Percentiles rank a stretch among this genome's conserved stretches.
Evolutionary conservation across 805 yeast species (phyloP).

Genomic region (Blastobotrys robertii): DNA sequence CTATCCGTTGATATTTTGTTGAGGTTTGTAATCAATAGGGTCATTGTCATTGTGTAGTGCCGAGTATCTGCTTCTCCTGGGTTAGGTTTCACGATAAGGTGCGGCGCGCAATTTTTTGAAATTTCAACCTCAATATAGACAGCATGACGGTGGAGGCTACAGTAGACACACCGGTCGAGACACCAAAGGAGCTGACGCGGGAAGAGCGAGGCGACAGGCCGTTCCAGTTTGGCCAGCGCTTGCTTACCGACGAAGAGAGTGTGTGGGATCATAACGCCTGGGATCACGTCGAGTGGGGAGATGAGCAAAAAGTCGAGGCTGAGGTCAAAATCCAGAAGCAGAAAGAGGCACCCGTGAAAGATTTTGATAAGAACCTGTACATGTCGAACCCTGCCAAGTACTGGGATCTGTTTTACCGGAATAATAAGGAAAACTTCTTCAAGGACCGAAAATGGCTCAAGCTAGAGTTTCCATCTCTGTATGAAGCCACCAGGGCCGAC

Average conservation of each 20-base stretch:
- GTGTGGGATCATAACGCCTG: conserved; percentile 92
- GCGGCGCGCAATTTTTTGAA: too few relatives aligned
- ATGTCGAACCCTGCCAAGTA: conserved; percentile 83
- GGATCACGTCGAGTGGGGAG: conserved; percentile 98
- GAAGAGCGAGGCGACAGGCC: conserved; percentile 70
- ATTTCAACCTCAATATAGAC: too few relatives aligned
- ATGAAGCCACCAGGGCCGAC: conserved; percentile 64
- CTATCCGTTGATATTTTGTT: too few relatives aligned
- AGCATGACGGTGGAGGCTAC: too few relatives aligned
- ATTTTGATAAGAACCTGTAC: conserved; percentile 66
- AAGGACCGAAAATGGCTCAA: conserved; percentile 95
- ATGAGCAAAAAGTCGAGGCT: conserved; percentile 72
- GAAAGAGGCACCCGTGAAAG: conserved; percentile 74
- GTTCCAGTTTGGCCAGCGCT: conserved; percentile 84
- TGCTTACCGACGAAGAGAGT: conserved; percentile 52
- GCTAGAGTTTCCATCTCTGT: conserved; percentile 83
- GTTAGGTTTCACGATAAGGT: too few relatives aligned
- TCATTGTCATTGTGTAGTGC: too few relatives aligned
- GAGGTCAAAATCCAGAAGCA: conserved; percentile 66
- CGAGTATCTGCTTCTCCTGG: too few relatives aligned
- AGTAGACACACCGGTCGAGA: too few relatives aligned
- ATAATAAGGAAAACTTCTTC: conserved; percentile 87
- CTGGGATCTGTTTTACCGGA: conserved; percentile 91
- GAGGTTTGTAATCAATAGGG: too few relatives aligned
- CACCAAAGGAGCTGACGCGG: conserved; percentile 24